phyloP scores from a whole-genome alignment of 2,329 filamentous ascomycete genomes.

The Ascomycota sp. region DNA sequence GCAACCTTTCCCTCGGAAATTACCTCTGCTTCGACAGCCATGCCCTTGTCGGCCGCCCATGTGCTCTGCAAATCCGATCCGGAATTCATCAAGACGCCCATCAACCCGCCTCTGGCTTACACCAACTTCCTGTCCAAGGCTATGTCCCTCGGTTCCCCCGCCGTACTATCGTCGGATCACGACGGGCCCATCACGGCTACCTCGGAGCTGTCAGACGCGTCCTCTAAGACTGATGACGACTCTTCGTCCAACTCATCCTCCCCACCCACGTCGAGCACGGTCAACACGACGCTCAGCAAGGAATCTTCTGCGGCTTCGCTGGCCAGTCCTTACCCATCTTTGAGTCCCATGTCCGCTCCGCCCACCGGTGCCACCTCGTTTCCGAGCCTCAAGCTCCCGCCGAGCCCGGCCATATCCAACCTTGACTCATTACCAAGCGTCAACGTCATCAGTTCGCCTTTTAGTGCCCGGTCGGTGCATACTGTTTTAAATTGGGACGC shows the following conservation, averaged over 20 bases:
- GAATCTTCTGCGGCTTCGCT: conserved; percentile 17
- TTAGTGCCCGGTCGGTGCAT: conserved; percentile 41
- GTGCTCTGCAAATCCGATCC: conserved; percentile 19
- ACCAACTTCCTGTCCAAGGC: conserved; percentile 72
- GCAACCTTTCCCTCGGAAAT: conserved; percentile 41
- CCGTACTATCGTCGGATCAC: conserved; percentile 29
- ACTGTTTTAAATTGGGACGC: conserved; percentile 67
- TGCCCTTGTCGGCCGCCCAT: conserved; percentile 36
- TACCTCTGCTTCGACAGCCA: conserved; percentile 43
- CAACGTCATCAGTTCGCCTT: conserved; percentile 45
- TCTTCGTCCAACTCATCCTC: conserved; percentile 4
- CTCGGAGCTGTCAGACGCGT: conserved; percentile 33
- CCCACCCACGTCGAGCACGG: conserved; percentile 21
- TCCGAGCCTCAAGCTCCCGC: conserved; percentile 55
- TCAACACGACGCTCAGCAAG: conserved; percentile 14
- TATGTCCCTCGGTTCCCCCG: conserved; percentile 54
- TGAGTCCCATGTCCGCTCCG: conserved; percentile 36
- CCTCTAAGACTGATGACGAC: conserved; percentile 34
- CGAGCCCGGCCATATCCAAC: conserved; percentile 48
- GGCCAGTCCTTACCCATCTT: conserved; percentile 31
- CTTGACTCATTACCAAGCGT: conserved; percentile 50
- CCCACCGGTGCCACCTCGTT: conserved; percentile 39
- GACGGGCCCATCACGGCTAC: conserved; percentile 28
- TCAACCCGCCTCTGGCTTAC: conserved; percentile 78
- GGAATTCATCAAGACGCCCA: conserved; percentile 63